Evolutionary conservation across 2,329 filamentous ascomycete genomes (phyloP).

Genomic region (Pseudogymnoascus sp.): DNA sequence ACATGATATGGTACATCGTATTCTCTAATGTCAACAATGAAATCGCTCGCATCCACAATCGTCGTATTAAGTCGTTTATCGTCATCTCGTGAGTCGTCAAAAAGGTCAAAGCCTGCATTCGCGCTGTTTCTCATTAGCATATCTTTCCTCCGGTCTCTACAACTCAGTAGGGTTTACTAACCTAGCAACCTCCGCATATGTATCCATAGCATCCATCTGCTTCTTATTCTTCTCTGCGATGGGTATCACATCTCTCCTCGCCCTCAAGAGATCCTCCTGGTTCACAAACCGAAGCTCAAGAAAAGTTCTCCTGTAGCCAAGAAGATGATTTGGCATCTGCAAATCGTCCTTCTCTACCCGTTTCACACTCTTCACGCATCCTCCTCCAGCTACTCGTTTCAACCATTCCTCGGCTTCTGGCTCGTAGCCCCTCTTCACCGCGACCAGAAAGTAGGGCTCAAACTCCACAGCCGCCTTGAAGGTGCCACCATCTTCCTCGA

Average conservation of each 20-base stretch:
- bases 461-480: conserved; percentile 97
- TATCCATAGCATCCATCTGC: conserved; percentile 93
- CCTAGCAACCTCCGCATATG: conserved; percentile 92
- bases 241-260: conserved; percentile 74
- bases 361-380: conserved; percentile 68
- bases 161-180: conserved; percentile 36
- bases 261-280: conserved; percentile 75
- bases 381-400: conserved; percentile 66
- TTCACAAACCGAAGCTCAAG: conserved; percentile 82
- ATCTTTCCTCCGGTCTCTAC: background rate
- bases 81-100: conserved; percentile 77
- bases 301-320: conserved; percentile 84
- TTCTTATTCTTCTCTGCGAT: conserved; percentile 95
- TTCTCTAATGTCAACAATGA: conserved; percentile 95
- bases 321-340: conserved; percentile 86
- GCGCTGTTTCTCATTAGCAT: conserved; percentile 39
- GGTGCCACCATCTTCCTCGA: conserved; percentile 70
- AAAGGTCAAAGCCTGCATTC: conserved; percentile 83
- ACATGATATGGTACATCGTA: conserved; percentile 99
- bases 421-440: conserved; percentile 79
- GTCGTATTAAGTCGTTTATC: conserved; percentile 67
- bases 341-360: conserved; percentile 87
- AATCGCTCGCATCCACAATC: conserved; percentile 87
- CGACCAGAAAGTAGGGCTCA: conserved; percentile 91
- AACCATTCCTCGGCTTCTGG: conserved; percentile 95